These are phyloP conservation scores for Purpureocillium takamizusanense DNA, from an alignment of 2,329 filamentous ascomycete species.

Conservation along the genomic window DNA sequence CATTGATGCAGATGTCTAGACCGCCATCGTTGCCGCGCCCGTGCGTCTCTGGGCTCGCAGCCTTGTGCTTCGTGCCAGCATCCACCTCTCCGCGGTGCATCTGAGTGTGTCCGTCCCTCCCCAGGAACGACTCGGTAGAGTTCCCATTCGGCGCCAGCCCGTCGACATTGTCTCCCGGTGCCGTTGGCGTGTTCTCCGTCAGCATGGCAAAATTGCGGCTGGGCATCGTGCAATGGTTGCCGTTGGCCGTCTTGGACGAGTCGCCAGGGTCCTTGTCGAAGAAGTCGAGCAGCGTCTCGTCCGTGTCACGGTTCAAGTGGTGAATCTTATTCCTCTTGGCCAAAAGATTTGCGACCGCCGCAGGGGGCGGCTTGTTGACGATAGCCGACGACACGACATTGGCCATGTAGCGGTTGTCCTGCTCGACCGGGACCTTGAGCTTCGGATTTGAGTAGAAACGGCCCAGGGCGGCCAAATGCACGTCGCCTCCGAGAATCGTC, in stretches of 20 bases:
- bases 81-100: constrained; percentile 69
- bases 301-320: constrained; percentile 61
- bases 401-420: constrained; percentile 88
- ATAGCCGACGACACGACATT: constrained; percentile 94
- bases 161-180: constrained; percentile 18
- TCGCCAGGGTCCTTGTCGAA: constrained; percentile 83
- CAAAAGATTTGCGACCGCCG: constrained; percentile 80
- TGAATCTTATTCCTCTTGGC: constrained; percentile 82
- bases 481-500: constrained; percentile 89
- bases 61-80: constrained; percentile 70
- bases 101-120: constrained; percentile 59
- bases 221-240: constrained; percentile 82
- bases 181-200: constrained; percentile 70
- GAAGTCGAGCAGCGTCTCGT: constrained; percentile 88
- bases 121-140: constrained; percentile 18
- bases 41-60: constrained; percentile 50
- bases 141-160: constrained; percentile 11
- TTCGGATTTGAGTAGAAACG: constrained; percentile 90
- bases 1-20: constrained; percentile 75
- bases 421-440: constrained; percentile 64
- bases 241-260: constrained; percentile 61
- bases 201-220: constrained; percentile 91
- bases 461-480: constrained; percentile 84
- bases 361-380: constrained; percentile 86
- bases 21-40: constrained; percentile 47